Base-by-base conservation (phyloP, 2,329 filamentous ascomycete species). In the Podosphaera fusca region DNA sequence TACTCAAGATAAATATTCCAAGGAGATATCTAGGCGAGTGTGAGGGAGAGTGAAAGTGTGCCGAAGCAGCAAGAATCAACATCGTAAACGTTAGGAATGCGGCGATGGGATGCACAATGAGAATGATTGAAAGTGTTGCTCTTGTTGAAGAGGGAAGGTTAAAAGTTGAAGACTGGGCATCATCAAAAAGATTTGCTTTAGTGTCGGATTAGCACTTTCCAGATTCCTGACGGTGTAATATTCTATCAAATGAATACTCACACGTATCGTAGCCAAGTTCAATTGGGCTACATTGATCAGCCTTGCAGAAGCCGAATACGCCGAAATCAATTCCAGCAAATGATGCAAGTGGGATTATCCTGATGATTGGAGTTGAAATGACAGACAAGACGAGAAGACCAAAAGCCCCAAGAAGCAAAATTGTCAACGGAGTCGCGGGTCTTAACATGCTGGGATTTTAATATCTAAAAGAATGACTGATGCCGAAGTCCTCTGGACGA, bases 71-170 rank as follows among this genome's bases (percentile, higher is more conserved):
- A 65, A 98, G 75, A 57, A 82, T 75, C 62, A 94, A 80, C 75
- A 90, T 90, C 66, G 94, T 74, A 56, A 98, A 76, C 10, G 86
- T 89, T 62, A 95, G 75, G 40, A 95, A 73, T 10, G 87, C 87
- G 52, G 92, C 92, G 58, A 98, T 78, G 1, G 92, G 92, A 68
- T 98, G 92, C 33, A 96, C 81, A 63, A 98, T 84, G 57, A 98
- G 78, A 61, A 96, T 88, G 49, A 84, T 78, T 0, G 90, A 94
- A n/a, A 98, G 77, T 1, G 78, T 79, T 40, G 73, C 72, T 60
- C 80, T 74, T 34, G 78, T 74, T 7, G 68, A 65, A 9, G 69
- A 66, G 4, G 77, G 72, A 14, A 83, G 69, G 61, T 80, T 77
- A 60, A 89, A 85, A 33, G 58, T 67, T 14, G 62, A 60, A 30